phyloP scores from a whole-genome alignment of 106 monocot species.

The Agapanthus africanus region DNA sequence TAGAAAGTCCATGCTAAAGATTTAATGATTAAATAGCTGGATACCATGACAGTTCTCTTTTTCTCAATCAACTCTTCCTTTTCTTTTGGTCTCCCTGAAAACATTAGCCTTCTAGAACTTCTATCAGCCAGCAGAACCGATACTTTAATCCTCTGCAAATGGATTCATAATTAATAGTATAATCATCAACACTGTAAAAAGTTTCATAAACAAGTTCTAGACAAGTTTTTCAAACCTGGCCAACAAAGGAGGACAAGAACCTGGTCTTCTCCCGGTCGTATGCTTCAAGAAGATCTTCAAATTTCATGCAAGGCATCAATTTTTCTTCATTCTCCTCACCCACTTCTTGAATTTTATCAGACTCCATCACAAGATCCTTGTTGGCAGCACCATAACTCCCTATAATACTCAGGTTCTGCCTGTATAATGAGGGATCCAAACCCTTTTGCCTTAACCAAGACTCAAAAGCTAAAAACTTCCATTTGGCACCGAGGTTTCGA shows the following conservation, averaged over 20 bases:
- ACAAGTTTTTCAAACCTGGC: conserved; percentile 55
- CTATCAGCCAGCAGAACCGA: conserved; percentile 55
- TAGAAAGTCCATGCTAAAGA: conserved; percentile 3
- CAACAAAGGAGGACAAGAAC: conserved; percentile 90
- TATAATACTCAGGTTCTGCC: conserved; percentile 54
- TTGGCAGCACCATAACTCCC: conserved; percentile 53
- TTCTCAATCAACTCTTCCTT: conserved; percentile 73
- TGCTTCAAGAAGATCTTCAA: conserved; percentile 60
- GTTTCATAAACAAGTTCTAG: not conserved
- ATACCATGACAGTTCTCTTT: conserved; percentile 84
- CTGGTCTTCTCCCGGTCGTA: conserved; percentile 79
- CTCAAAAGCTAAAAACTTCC: conserved; percentile 94
- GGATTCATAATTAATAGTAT: not conserved
- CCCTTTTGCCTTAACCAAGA: conserved; percentile 89
- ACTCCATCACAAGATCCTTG: conserved; percentile 21
- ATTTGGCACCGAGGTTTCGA: conserved; percentile 72
- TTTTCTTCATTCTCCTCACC: conserved; percentile 18
- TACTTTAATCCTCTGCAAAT: conserved; percentile 66
- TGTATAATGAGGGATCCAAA: conserved; percentile 58
- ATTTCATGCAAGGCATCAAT: conserved; percentile 33
- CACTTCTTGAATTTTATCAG: conserved; percentile 19
- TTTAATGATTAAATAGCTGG: not conserved
- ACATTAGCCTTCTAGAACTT: conserved; percentile 62
- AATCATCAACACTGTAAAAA: not conserved
- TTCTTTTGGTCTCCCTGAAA: conserved; percentile 78